Base-by-base conservation (phyloP, 495 filamentous ascomycete genomes). In the Hypoxylon subgilvum region DNA sequence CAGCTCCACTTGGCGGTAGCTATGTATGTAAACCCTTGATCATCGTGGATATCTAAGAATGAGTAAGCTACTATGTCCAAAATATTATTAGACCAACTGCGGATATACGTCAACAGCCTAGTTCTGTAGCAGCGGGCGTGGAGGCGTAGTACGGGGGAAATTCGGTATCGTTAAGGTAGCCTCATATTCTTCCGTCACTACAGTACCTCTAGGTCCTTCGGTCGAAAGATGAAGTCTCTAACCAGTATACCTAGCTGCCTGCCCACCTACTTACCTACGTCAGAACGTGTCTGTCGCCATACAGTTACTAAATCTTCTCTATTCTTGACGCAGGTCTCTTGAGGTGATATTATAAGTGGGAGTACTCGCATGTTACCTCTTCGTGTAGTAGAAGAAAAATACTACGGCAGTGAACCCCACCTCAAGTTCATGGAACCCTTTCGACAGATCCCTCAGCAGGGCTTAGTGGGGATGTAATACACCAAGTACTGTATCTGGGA, bases 371-470 rank as follows among this genome's bases (percentile, higher is more conserved):
- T 27, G 23, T 3, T 27, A 27, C 3, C 4, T 27, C 3, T 4
- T 3, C 8, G 8, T 27, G 4, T 35, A 22, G 13, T 38, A 45
- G 8, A 50, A 23, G 8, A 18, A 27, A 45, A 16, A 40, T 39
- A 60, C 25, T 16, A n/a, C 9, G 3, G n/a, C n/a, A n/a, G n/a
- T n/a, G 36, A 47, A 46, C 31, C 41, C 59, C 52, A 52, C 52
- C 31, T 34, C 3, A 47, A 19, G 23, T 48, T 51, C 16, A 23
- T 51, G 38, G 12, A 21, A 8, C 38, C 9, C 50, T 25, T 57
- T 52, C 27, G 35, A 62, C 32, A 55, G 52, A 62, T 62, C n/a
- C 52, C 59, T 52, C 52, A 62, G 52, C 59, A 62, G 41, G 52
- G 59, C 52, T 56, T 62, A 56, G 46, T 62, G 47, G 59, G 8